Conservation (phyloP, 2,329 filamentous ascomycete genomes). For the Hyphodiscus sp. region DNA sequence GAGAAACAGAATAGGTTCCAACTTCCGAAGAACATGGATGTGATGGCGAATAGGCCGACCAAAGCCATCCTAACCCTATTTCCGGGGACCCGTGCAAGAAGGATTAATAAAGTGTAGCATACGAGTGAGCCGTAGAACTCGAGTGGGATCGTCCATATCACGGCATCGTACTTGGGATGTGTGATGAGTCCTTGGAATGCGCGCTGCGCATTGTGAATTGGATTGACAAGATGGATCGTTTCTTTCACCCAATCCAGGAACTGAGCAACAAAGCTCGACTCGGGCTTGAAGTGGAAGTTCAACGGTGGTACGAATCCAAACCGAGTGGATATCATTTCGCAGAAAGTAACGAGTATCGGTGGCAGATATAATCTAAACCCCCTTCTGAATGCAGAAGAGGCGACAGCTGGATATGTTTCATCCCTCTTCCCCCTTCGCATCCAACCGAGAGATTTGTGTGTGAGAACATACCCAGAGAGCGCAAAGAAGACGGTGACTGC, state of each 20-base stretch:
- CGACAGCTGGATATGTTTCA: conserved; percentile 33
- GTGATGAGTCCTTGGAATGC: conserved; percentile 14
- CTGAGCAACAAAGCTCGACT: conserved; percentile 11
- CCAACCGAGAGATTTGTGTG: conserved; percentile 35
- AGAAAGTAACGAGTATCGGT: conserved; percentile 36
- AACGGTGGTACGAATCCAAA: conserved; percentile 24
- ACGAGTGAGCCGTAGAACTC: conserved; percentile 40
- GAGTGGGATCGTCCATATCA: conserved; percentile 44
- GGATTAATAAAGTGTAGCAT: conserved; percentile 17
- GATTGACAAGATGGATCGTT: conserved; percentile 19
- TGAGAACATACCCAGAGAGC: conserved; percentile 42
- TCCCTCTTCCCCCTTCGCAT: conserved; percentile 32
- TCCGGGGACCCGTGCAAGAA: conserved; percentile 10
- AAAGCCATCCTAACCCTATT: conserved; percentile 13
- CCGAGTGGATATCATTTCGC: conserved; percentile 22
- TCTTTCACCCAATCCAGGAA: conserved; percentile 20
- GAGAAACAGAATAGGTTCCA: conserved; percentile 25
- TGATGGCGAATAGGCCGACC: conserved; percentile 9
- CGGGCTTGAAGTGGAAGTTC: conserved; percentile 30
- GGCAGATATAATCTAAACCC: conserved; percentile 40
- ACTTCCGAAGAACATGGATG: conserved; percentile 13
- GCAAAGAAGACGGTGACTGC: conserved; percentile 44
- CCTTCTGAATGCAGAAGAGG: conserved; percentile 39
- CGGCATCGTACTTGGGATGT: conserved; percentile 34
- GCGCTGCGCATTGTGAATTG: conserved; percentile 11